Evolutionary conservation across 441 rosid species (phyloP).

Genomic region (Mallotus japonicus): DNA sequence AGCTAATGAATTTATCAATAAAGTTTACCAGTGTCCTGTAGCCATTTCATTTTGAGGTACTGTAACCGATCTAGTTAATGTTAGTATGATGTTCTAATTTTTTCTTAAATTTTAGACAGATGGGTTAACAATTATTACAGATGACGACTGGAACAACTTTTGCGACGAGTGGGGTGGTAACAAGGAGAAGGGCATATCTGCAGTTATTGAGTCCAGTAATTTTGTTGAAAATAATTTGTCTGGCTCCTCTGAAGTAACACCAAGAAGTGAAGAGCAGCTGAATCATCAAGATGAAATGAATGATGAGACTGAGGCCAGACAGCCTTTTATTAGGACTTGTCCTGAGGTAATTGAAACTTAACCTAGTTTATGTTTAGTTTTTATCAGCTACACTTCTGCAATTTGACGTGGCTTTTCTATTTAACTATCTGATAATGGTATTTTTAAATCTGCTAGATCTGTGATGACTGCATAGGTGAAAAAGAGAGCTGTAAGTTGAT

Average conservation of each 20-base stretch:
- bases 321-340: constrained; percentile 53
- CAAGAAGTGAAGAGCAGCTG: constrained; percentile 43
- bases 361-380: constrained; percentile 8
- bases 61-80: background rate
- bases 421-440: constrained; percentile 14
- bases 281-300: constrained; percentile 51
- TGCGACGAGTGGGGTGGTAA: constrained; percentile 95
- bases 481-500: constrained; percentile 89
- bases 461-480: constrained; percentile 94
- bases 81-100: constrained; percentile 22
- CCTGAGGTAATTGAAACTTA: constrained; percentile 66
- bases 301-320: constrained; percentile 53
- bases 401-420: background rate
- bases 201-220: constrained; percentile 53
- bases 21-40: background rate
- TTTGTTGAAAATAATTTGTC: constrained; percentile 29
- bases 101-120: constrained; percentile 69
- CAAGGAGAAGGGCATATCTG: constrained; percentile 70
- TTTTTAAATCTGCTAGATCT: constrained; percentile 47
- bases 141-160: constrained; percentile 88
- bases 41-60: constrained; percentile 2
- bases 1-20: constrained; percentile 1
- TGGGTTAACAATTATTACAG: constrained; percentile 77
- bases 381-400: background rate
- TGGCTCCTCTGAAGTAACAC: constrained; percentile 36